Conservation (phyloP, 2,329 filamentous ascomycete species). For the Leptodontidium sp. region DNA sequence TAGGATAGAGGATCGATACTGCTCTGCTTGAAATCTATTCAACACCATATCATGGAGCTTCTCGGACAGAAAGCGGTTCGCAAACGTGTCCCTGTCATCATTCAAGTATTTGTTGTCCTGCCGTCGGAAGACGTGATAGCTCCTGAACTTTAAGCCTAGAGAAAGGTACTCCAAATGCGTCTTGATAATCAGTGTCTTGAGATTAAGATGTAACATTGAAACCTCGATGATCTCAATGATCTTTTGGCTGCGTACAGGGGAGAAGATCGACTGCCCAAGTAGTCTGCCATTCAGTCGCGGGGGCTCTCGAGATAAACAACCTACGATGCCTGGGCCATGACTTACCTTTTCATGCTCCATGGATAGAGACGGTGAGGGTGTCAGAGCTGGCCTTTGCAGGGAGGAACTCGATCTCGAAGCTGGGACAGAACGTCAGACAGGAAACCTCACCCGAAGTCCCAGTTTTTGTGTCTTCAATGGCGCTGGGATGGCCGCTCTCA, state of each 20-base stretch:
- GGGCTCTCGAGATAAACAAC: background rate
- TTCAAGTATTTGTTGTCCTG: constrained; percentile 1
- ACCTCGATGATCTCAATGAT: constrained; percentile 3
- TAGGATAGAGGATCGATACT: background rate
- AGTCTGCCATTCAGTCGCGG: background rate
- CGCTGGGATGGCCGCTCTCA: background rate
- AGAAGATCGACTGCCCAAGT: background rate
- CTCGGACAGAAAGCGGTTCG: constrained; percentile 3
- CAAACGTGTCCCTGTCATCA: background rate
- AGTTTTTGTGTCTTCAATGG: background rate
- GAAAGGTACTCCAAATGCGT: background rate
- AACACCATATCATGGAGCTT: background rate
- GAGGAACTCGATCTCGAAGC: background rate
- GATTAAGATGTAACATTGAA: too few species aligned
- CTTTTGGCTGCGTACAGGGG: background rate
- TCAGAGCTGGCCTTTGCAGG: background rate
- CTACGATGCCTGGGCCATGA: too few species aligned
- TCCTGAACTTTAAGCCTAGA: background rate
- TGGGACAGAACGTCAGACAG: background rate
- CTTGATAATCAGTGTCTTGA: constrained; percentile 3
- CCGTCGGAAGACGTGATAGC: constrained; percentile 1
- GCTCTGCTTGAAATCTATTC: background rate
- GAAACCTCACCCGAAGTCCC: background rate
- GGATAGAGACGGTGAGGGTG: background rate
- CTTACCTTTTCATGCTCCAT: background rate